Evolutionary conservation across 148 eudicot genomes (phyloP).

Genomic region (Talinum fruticosum): DNA sequence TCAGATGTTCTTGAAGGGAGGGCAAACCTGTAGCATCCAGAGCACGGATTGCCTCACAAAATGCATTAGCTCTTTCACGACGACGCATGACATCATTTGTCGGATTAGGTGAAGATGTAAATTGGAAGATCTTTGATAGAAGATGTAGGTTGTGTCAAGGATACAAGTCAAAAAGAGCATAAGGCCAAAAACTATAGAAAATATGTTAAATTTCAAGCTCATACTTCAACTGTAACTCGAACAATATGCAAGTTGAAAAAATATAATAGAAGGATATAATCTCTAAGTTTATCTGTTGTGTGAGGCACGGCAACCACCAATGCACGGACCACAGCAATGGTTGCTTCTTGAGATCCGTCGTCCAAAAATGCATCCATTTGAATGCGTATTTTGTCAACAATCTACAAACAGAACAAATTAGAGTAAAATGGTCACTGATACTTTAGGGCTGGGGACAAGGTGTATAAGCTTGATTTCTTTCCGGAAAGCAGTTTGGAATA

Average conservation of each 20-base stretch:
- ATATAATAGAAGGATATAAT: slow-evolving; percentile 76
- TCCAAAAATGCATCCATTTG: slow-evolving; percentile 99
- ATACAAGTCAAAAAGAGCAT: slow-evolving; percentile 20
- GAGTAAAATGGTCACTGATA: too few relatives aligned
- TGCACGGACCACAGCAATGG: slow-evolving; percentile 85
- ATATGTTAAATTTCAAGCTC: not conserved
- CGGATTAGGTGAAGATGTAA: slow-evolving; percentile 56
- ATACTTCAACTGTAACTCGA: too few relatives aligned
- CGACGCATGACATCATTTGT: slow-evolving; percentile 68
- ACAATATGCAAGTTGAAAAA: not conserved
- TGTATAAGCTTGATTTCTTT: not conserved
- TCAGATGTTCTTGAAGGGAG: slow-evolving; percentile 11
- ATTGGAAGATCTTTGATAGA: slow-evolving; percentile 80
- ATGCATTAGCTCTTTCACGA: slow-evolving; percentile 92
- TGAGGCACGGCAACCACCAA: slow-evolving; percentile 91
- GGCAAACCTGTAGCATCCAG: slow-evolving; percentile 95
- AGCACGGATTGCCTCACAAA: slow-evolving; percentile 95
- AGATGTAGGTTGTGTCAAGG: slow-evolving; percentile 82
- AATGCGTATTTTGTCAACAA: slow-evolving; percentile 90
- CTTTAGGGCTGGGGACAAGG: not conserved
- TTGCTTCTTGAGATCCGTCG: slow-evolving; percentile 97
- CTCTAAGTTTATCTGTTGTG: slow-evolving; percentile 87
- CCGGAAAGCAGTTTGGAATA: slow-evolving; percentile 3
- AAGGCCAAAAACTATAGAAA: not conserved
- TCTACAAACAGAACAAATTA: slow-evolving; percentile 43